Base-by-base conservation (phyloP, 768 basidiomycete genomes). In the Cubamyces sp. region DNA sequence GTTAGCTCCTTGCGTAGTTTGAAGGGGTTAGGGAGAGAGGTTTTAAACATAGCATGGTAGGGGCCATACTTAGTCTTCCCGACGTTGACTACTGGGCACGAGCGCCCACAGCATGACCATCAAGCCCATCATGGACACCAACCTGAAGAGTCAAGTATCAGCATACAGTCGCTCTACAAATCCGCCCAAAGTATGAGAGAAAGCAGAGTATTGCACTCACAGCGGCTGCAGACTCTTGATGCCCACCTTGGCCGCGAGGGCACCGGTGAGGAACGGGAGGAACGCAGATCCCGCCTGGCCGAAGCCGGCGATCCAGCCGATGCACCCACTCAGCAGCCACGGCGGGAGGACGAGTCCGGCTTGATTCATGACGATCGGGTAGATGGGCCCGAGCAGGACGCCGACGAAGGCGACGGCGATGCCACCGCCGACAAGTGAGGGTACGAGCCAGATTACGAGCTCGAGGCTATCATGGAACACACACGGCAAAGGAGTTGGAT, bases 361-460 rank as follows among this genome's bases (percentile, higher is more conserved):
- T 41, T 78, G 72, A 61, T 76, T 77, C 77, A 82, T 79, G 21
- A 76, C 71, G 49, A 78, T 74, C 2, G 78, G 80, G 66, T 80
- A 82, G 60, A 82, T 74, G 26, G 81, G 82, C 0, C 82, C 84
- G 28, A 85, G 73, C 40, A 82, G 66, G 19, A 86, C 54, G 41
- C 88, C 87, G 30, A 86, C 74, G 40, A 89, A 71, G 1, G 84
- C 75, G 48, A 84, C 80, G 14, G 81, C 77, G 8, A 88, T 74
- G 0, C 84, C 86, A 43, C 79, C 79, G n/a, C 79, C 82, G 25
- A 86, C 70, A 39, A 89, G 71, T 5, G 76, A 78, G 0, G 83
- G 82, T 0, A 83, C 82, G 3, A 82, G 73, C 87, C 88, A 89
- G 7, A 88, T 74, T 30, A 83, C 71, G 39, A 88, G 67, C 66